Base-by-base conservation (phyloP, 345 rosid species). In the Erysimum cheiranthoides region DNA sequence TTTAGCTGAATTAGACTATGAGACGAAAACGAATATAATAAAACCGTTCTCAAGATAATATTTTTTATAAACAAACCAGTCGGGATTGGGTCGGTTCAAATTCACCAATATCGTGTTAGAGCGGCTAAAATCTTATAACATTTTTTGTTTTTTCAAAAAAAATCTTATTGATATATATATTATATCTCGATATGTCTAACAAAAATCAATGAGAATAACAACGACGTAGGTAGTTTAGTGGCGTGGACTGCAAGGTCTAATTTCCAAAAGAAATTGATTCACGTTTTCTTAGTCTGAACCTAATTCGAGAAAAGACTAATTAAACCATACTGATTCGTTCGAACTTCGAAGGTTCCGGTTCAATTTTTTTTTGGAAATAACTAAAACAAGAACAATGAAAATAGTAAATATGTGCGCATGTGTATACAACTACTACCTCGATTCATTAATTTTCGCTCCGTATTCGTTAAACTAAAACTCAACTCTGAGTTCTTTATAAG, bases 1-100 rank as follows among this genome's bases (percentile, higher is more conserved):
- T 50, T 61, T 67, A 59, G 68, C 61, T 59, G 17, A 56, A 45
- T 65, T 39, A 52, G 63, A 63, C 16, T 40, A 39, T 13, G 45
- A 51, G 71, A 64, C 64, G 4, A 34, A 54, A 25, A 71, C 13
- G 46, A 59, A 49, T 66, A 10, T 16, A 27, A n/a, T 57, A 45
- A 35, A 12, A 6, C 9, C 6, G 51, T 58, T 74, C 25, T 47
- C 27, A 47, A 18, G 61, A 74, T 66, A 66, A 46, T 16, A 0
- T 74, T 14, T 34, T 65, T 43, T 56, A 46, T 27, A 17, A 16
- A 36, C 28, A 57, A 27, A 45, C 11, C 35, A 57, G 16, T 46
- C 6, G 30, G 47, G 16, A n/a, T 35, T 43, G 25, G 14, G 32
- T 16, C 50, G 66, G 66, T 57, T 74, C 53, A 64, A 2, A 39